phyloP scores from a whole-genome alignment of 1,284 basidiomycete genomes.

The Megacollybia platyphylla region DNA sequence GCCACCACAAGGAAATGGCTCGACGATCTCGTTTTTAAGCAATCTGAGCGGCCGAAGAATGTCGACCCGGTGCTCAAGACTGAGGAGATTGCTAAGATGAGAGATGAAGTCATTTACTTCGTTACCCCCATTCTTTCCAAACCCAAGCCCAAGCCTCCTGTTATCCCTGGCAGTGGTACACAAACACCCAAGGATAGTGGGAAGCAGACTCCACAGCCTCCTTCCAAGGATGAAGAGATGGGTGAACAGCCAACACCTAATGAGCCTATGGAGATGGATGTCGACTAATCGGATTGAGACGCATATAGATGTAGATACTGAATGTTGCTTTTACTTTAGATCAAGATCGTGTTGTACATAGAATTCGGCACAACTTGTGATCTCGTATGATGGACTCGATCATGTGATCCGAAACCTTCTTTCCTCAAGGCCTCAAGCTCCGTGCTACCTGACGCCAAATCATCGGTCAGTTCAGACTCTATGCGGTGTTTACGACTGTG shows the following conservation, averaged over 20 bases:
- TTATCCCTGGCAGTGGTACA: not conserved
- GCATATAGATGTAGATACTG: no score
- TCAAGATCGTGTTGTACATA: no score
- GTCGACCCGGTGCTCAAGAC: conserved; percentile 73
- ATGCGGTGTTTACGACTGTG: no score
- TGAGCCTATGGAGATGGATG: conserved; percentile 68
- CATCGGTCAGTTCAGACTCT: no score
- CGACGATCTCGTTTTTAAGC: conserved; percentile 77
- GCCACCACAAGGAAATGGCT: conserved; percentile 88
- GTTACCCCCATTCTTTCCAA: conserved; percentile 72
- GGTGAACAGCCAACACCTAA: conserved; percentile 22
- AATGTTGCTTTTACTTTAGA: no score
- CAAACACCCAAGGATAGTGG: conserved; percentile 25
- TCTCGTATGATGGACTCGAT: no score
- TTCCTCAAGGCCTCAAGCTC: no score
- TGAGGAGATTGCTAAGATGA: conserved; percentile 76
- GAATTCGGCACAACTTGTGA: no score
- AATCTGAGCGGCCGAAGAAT: conserved; percentile 80
- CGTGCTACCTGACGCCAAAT: no score
- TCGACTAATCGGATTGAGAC: conserved; percentile 37
- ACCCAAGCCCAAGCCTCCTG: conserved; percentile 31
- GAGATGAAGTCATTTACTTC: conserved; percentile 81
- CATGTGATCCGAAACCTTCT: no score
- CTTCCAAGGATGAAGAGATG: conserved; percentile 40
- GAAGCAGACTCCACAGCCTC: conserved; percentile 54